These are phyloP conservation scores for Tolypocladium album DNA, from an alignment of 2,329 filamentous ascomycete species.

Conservation along the genomic window DNA sequence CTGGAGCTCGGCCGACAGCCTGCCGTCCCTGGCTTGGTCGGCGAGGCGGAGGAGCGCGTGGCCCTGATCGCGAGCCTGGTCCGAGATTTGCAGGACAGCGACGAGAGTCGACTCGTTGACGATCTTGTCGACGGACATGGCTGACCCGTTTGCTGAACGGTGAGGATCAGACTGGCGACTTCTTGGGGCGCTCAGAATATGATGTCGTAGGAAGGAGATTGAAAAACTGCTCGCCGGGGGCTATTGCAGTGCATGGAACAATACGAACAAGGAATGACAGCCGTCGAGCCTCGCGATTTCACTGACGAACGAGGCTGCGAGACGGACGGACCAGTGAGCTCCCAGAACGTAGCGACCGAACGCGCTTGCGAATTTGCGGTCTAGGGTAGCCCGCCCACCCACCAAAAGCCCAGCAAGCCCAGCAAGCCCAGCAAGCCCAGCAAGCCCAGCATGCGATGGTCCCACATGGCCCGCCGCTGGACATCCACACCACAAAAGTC, in stretches of 20 bases:
- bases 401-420: background rate
- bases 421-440: too few species aligned
- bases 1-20: conserved; percentile 35
- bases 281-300: background rate
- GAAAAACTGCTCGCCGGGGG: background rate
- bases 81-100: conserved; percentile 61
- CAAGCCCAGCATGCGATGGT: background rate
- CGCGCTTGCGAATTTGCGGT: background rate
- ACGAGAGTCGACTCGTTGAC: conserved; percentile 41
- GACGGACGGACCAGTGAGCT: background rate
- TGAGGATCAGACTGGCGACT: background rate
- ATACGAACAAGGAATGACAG: background rate
- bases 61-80: conserved; percentile 62
- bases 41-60: conserved; percentile 50
- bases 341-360: background rate
- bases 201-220: background rate
- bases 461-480: background rate
- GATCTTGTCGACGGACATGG: conserved; percentile 28
- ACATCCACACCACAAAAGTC: background rate
- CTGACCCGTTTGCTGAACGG: background rate
- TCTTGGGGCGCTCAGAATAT: background rate
- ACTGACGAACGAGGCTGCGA: background rate
- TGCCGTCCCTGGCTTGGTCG: conserved; percentile 30
- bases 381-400: background rate
- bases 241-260: background rate